Evolutionary conservation across 1,284 basidiomycete genomes (phyloP).

Genomic region (Trametes polyzona): DNA sequence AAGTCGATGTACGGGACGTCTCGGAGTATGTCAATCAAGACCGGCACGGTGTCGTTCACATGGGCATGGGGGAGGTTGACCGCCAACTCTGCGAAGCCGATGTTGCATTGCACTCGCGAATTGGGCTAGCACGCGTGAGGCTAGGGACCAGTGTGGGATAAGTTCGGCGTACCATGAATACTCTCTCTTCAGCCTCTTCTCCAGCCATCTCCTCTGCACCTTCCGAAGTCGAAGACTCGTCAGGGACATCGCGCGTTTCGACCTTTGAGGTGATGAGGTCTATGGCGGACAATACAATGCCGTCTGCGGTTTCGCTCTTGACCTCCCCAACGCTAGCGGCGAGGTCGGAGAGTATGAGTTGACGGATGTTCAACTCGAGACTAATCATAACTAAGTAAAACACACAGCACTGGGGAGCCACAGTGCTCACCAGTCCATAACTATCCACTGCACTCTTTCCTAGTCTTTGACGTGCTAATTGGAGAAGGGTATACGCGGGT

Average conservation of each 20-base stretch:
- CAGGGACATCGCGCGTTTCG: slow-evolving; percentile 43
- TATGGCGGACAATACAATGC: slow-evolving; percentile 48
- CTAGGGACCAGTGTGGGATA: not conserved
- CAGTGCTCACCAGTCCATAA: slow-evolving; percentile 29
- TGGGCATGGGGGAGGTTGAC: slow-evolving; percentile 62
- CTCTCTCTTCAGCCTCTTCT: slow-evolving; percentile 39
- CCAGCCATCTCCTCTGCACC: slow-evolving; percentile 27
- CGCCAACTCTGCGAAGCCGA: slow-evolving; percentile 77
- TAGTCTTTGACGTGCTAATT: no score
- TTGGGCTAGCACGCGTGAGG: slow-evolving; percentile 43
- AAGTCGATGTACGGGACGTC: slow-evolving; percentile 78
- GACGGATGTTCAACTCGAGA: slow-evolving; percentile 79
- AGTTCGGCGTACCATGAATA: slow-evolving; percentile 59
- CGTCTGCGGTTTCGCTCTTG: slow-evolving; percentile 41
- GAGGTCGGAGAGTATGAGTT: slow-evolving; percentile 80
- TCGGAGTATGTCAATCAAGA: slow-evolving; percentile 66
- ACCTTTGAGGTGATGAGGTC: slow-evolving; percentile 66
- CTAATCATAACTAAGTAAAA: slow-evolving; percentile 37
- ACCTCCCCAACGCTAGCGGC: slow-evolving; percentile 64
- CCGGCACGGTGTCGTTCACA: slow-evolving; percentile 53
- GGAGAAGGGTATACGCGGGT: no score
- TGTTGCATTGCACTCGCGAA: slow-evolving; percentile 73
- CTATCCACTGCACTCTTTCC: no score
- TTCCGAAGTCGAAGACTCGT: slow-evolving; percentile 1
- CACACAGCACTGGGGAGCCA: not conserved